phyloP scores from a whole-genome alignment of 768 basidiomycete genomes.

The Sutorius australiensis region DNA sequence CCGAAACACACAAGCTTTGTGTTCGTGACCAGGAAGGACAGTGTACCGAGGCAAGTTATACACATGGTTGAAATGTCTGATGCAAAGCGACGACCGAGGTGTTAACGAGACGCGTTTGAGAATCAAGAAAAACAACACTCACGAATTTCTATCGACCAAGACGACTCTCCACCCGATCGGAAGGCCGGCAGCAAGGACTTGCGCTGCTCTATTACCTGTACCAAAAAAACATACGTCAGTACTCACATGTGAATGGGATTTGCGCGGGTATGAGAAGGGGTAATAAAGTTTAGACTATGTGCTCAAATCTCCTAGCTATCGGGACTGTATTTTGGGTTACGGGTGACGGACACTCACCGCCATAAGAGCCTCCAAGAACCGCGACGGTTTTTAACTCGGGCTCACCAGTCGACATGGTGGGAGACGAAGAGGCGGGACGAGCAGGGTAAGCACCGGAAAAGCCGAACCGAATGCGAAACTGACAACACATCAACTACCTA shows the following conservation, averaged over 20 bases:
- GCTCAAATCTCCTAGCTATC: neutral
- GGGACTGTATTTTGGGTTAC: neutral
- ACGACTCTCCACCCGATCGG: conserved; percentile 54
- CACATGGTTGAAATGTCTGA: conserved; percentile 51
- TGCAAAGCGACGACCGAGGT: neutral
- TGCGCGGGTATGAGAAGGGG: neutral
- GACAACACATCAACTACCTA: neutral
- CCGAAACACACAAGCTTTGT: conserved; percentile 53
- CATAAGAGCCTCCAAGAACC: conserved; percentile 55
- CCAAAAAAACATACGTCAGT: neutral
- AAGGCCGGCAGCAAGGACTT: conserved; percentile 44
- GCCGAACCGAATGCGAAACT: neutral
- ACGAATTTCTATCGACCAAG: conserved; percentile 59
- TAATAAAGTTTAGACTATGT: neutral
- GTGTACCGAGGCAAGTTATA: conserved; percentile 59
- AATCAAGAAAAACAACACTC: conserved; percentile 18
- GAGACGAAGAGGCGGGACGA: neutral
- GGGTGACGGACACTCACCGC: conserved; percentile 34
- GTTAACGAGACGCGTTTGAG: neutral
- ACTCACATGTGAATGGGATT: neutral
- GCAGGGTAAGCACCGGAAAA: neutral
- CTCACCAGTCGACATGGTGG: conserved; percentile 8
- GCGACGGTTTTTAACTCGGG: conserved; percentile 37
- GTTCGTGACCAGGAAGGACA: conserved; percentile 56
- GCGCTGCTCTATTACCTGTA: conserved; percentile 47